Evolutionary conservation across 2,329 filamentous ascomycete genomes (phyloP), one percentile per base, ranked within the genome.

Genomic region (Kalaharituber pfeilii): DNA sequence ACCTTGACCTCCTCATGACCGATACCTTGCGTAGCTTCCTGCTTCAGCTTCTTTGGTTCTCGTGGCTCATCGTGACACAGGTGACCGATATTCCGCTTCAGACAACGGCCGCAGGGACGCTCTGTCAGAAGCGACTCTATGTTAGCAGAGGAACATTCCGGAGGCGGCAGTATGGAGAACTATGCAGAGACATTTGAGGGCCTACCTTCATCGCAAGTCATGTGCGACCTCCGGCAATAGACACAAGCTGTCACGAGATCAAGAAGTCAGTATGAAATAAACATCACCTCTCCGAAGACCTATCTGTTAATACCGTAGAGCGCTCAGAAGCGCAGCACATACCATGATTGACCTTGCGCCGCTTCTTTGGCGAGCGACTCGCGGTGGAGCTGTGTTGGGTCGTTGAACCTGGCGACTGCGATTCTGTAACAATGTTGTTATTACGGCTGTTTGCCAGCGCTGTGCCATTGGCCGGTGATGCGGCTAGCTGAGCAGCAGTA

Each of bases 71-170:
- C 91, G 72, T 95, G 91, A 70, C 91, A 98, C 62, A 98, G 77
- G 70, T 98, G 91, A 65, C 89, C 91, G 69, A 98, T 98, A 72
- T 94, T 94, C 66, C 91, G 82, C 73, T 96, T 98, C 71, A 96
- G 86, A 74, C 91, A 98, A 71, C 91, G 80, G 65, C 86, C 89
- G 77, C 91, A 98, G 66, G 91, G 91, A 68, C 91, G 82, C 73
- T 94, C 86, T 64, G 54, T 56, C 60, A 60, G 60, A 54, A 59
- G 58, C 42, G 22, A 25, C 13, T 47, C n/a, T 11, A 47, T 22
- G 42, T 47, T 11, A 47, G 42, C 22, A 47, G 13, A 25, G 42
- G 24, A 25, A 22, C 42, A 47, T 11, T 5, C 15, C 15, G 4
- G 42, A 22, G 42, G n/a, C 15, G 42, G 2, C 13, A 15, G 5